phyloP scores from a whole-genome alignment of 768 basidiomycete species.

The Lactarius evosmus region DNA sequence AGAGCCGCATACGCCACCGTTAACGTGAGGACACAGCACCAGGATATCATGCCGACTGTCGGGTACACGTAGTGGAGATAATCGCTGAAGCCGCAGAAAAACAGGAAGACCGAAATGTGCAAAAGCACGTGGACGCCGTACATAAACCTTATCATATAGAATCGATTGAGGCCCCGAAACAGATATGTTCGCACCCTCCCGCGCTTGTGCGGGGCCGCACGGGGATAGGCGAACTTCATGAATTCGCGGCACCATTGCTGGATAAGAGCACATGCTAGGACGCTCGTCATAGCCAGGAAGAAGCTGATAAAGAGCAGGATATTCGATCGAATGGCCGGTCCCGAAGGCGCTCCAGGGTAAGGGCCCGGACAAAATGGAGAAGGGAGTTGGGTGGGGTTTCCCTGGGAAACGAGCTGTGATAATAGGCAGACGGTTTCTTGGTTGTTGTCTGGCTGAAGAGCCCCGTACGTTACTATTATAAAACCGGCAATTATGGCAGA shows the following conservation, averaged over 20 bases:
- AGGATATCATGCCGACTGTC: not conserved
- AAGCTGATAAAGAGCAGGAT: conserved; percentile 14
- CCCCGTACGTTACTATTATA: conserved; percentile 25
- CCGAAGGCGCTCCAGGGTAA: not conserved
- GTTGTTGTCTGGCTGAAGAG: conserved; percentile 5
- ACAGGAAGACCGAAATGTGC: conserved; percentile 18
- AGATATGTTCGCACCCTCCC: conserved; percentile 15
- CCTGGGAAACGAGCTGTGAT: conserved; percentile 6
- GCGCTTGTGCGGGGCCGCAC: conserved; percentile 10
- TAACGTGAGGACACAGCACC: not conserved
- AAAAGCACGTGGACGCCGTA: conserved; percentile 6
- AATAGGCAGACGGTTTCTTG: conserved; percentile 12
- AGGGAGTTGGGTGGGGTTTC: not conserved
- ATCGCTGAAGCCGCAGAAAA: conserved; percentile 17
- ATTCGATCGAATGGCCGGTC: conserved; percentile 12
- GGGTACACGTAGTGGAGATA: conserved; percentile 1
- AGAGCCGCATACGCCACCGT: not conserved
- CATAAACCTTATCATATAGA: conserved; percentile 7
- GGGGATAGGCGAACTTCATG: not conserved
- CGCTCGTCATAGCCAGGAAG: conserved; percentile 12
- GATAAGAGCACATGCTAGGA: conserved; percentile 10
- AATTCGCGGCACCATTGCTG: conserved; percentile 22
- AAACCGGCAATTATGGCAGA: conserved; percentile 27
- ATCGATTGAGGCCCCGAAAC: conserved; percentile 7
- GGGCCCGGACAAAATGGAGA: too few relatives aligned